Evolutionary conservation across 768 basidiomycete genomes (phyloP).

Genomic region (Lactarius akahatsu): DNA sequence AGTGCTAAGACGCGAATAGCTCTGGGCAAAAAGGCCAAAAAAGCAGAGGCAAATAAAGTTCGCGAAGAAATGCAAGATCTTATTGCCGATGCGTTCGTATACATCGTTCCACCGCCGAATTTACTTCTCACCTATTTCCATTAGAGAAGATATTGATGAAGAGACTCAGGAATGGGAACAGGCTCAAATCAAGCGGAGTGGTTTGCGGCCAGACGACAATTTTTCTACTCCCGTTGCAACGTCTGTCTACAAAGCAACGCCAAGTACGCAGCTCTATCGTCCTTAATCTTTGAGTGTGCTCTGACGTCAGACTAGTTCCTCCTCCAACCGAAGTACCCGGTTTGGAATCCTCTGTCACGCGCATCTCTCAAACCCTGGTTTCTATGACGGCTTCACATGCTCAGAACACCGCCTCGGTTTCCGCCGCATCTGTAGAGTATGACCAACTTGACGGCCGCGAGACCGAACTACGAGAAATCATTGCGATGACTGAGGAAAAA

Average conservation of each 20-base stretch:
- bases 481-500: constrained; percentile 72
- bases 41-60: constrained; percentile 63
- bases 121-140: constrained; percentile 15
- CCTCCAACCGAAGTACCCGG: constrained; percentile 59
- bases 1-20: constrained; percentile 86
- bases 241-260: constrained; percentile 65
- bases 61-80: constrained; percentile 73
- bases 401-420: constrained; percentile 54
- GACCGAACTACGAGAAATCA: constrained; percentile 70
- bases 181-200: constrained; percentile 77
- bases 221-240: constrained; percentile 44
- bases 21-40: constrained; percentile 77
- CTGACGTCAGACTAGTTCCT: constrained; percentile 54
- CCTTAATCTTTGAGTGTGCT: constrained; percentile 14
- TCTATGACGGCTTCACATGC: constrained; percentile 68
- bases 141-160: constrained; percentile 78
- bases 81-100: constrained; percentile 75
- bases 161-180: constrained; percentile 84
- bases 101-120: not conserved
- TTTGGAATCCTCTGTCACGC: constrained; percentile 57
- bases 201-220: constrained; percentile 46
- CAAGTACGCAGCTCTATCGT: constrained; percentile 50
- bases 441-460: constrained; percentile 65
- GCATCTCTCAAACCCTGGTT: constrained; percentile 58
- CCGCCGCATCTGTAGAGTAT: constrained; percentile 60